These are phyloP conservation scores for Chenopodium album DNA, from an alignment of 148 eudicot species.

Conservation along the genomic window DNA sequence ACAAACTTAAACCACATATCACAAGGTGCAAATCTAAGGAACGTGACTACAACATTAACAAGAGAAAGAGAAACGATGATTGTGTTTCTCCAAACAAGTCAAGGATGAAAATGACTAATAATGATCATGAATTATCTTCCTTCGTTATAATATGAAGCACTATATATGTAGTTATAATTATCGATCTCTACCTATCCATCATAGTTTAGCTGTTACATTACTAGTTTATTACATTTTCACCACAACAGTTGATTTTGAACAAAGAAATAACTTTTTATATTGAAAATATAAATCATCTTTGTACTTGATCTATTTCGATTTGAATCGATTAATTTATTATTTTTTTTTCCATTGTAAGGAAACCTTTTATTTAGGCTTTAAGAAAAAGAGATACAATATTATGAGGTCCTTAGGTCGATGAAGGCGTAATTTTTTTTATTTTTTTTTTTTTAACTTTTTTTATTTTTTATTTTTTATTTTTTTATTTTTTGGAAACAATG, in stretches of 20 bases:
- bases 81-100: constrained; percentile 29
- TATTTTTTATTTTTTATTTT: no score
- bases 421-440: not conserved
- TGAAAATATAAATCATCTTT: not conserved
- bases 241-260: not conserved
- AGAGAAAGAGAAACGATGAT: constrained; percentile 26
- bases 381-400: not conserved
- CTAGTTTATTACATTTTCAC: not conserved
- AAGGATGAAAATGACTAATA: constrained; percentile 16
- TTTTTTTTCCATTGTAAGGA: not conserved
- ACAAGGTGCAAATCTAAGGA: constrained; percentile 35
- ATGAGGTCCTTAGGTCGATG: not conserved
- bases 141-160: not conserved
- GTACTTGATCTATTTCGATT: not conserved
- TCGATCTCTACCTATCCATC: not conserved
- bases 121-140: constrained; percentile 2
- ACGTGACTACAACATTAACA: constrained; percentile 6
- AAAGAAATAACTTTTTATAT: no score
- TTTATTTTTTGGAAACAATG: no score
- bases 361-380: not conserved
- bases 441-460: no score
- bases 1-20: constrained; percentile 56
- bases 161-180: no score
- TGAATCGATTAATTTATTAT: not conserved
- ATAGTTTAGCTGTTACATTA: not conserved